Evolutionary conservation across 2,329 filamentous ascomycete genomes (phyloP).

Genomic region (Albophoma yamanashiensis): DNA sequence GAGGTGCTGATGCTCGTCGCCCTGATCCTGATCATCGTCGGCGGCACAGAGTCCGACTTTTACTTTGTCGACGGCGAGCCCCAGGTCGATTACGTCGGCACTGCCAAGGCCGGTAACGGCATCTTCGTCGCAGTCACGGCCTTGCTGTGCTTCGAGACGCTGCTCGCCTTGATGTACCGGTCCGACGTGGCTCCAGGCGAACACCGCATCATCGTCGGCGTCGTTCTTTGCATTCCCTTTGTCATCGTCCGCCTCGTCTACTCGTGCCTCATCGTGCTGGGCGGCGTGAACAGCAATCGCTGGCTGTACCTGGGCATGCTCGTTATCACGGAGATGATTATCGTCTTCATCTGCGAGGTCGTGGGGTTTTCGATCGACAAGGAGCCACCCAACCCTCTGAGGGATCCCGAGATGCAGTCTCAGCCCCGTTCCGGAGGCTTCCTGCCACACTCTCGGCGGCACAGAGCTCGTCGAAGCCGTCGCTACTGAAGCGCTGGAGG

Average conservation of each 20-base stretch:
- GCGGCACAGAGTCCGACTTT: conserved; percentile 17
- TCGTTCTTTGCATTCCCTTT: conserved; percentile 22
- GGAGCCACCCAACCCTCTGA: conserved; percentile 5
- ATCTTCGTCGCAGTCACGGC: conserved; percentile 26
- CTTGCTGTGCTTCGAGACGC: conserved; percentile 26
- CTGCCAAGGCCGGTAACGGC: conserved; percentile 15
- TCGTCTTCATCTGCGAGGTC: conserved; percentile 17
- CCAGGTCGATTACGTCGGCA: conserved; percentile 14
- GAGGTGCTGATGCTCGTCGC: conserved; percentile 30
- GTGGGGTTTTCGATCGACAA: conserved; percentile 19
- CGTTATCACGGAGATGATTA: conserved; percentile 22
- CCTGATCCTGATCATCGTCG: conserved; percentile 21
- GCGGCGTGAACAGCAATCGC: conserved; percentile 11
- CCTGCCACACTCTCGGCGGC: background rate
- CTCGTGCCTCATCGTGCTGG: conserved; percentile 17
- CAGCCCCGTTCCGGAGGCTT: background rate
- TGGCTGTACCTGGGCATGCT: conserved; percentile 21
- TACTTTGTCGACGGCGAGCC: conserved; percentile 9
- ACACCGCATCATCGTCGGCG: conserved; percentile 38
- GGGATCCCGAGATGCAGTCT: conserved; percentile 5
- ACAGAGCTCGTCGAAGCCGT: background rate
- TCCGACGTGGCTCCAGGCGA: conserved; percentile 36
- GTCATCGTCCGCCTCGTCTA: conserved; percentile 21
- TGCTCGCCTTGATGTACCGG: conserved; percentile 28
- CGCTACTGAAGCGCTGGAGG: background rate